phyloP scores from a whole-genome alignment of 1,284 basidiomycete genomes.

The Paramarasmius palmivorus region DNA sequence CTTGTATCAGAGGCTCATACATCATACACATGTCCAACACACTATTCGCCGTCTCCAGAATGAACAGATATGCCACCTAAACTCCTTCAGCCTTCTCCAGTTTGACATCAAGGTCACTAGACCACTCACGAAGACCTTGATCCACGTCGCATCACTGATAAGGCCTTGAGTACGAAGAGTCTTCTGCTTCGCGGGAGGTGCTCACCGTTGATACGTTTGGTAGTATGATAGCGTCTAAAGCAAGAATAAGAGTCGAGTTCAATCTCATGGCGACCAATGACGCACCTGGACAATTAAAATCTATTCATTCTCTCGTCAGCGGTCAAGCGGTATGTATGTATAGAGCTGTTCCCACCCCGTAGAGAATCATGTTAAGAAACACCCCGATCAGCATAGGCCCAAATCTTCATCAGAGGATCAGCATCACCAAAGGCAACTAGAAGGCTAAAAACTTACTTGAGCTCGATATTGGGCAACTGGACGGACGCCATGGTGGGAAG shows the following conservation, averaged over 20 bases:
- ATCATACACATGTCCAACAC: slow-evolving; percentile 43
- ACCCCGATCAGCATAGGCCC: slow-evolving; percentile 46
- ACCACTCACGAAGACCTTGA: slow-evolving; percentile 37
- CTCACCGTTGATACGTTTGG: slow-evolving; percentile 31
- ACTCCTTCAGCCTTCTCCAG: not conserved
- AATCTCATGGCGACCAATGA: slow-evolving; percentile 10
- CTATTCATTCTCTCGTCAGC: slow-evolving; percentile 19
- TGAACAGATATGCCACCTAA: slow-evolving; percentile 42
- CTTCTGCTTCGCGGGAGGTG: slow-evolving; percentile 7
- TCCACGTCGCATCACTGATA: slow-evolving; percentile 41
- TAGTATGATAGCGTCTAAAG: slow-evolving; percentile 35
- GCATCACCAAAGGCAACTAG: slow-evolving; percentile 1
- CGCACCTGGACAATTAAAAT: slow-evolving; percentile 37
- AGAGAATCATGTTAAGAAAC: slow-evolving; percentile 47
- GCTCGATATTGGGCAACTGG: not conserved
- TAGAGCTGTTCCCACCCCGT: slow-evolving; percentile 34
- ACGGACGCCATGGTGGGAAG: not conserved
- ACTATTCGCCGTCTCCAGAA: slow-evolving; percentile 44
- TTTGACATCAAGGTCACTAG: not conserved
- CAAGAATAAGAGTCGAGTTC: not conserved
- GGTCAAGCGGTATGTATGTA: not conserved
- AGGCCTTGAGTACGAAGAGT: not conserved
- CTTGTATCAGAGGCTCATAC: slow-evolving; percentile 44
- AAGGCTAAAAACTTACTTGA: not conserved
- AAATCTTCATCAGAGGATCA: slow-evolving; percentile 27